Evolutionary conservation across 495 filamentous ascomycete genomes (phyloP), one percentile per base, ranked within the genome.

Genomic region (Aspergillus funiculosus): DNA sequence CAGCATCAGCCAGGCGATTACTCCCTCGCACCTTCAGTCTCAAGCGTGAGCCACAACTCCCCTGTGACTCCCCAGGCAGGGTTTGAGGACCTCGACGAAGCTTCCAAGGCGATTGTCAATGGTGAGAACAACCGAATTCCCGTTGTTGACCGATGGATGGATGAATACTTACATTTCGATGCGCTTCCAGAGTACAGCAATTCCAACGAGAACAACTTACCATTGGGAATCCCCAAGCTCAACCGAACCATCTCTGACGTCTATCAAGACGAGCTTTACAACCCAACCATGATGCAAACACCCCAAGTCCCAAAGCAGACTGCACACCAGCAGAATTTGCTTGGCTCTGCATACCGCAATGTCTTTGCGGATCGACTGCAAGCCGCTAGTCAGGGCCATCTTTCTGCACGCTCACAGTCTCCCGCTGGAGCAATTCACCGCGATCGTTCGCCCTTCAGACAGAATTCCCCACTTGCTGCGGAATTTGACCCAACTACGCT

Each of bases 221-320:
- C 63, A 40, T 64, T 71, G 22, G 66, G 67, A 29, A 72, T 87
- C 27, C 86, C 89, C 4, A 94, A 92, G 63, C 74, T 95, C 48
- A 81, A 86, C 40, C 78, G 89, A 37, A 94, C 89, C 6, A 84
- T 89, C 60, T 89, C 88, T 6, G 89, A 95, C 57, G 75, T 86
- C 21, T 89, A 85, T 55, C 73, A 80, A 56, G 90, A 95, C 60
- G 87, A 92, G 56, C 77, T 95, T 1, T 95, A 83, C 75, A 87
- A 82, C 51, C 82, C 86, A 6, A 64, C 69, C 44, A 67, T 78
- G 60, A 75, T 78, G 52, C 69, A 78, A 25, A 66, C 78, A 21
- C 43, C 69, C 32, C 77, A 59, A 54, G 64, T 55, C 52, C 56
- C 53, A 54, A 71, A 69, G 57, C 63, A 61, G 34, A 31, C 41